phyloP scores from a whole-genome alignment of 2,329 filamentous ascomycete species.

The Sporothrix curviconia region DNA sequence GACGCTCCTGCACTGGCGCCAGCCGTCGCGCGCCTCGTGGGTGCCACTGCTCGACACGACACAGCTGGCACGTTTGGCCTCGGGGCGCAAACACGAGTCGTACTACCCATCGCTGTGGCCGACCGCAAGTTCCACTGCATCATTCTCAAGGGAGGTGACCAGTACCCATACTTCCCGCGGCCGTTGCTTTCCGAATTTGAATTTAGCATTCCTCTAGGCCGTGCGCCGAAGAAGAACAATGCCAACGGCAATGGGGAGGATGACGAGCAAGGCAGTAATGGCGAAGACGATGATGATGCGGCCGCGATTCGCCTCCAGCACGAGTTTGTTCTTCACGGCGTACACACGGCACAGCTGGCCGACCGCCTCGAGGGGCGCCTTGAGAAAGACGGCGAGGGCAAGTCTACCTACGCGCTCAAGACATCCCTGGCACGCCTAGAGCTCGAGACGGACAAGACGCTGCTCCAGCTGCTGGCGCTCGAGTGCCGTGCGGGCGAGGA shows the following conservation, averaged over 20 bases:
- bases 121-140: conserved; percentile 95
- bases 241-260: conserved; percentile 26
- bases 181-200: conserved; percentile 89
- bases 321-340: conserved; percentile 65
- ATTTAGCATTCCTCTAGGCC: conserved; percentile 74
- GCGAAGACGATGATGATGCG: conserved; percentile 29
- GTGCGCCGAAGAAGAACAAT: conserved; percentile 26
- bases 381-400: conserved; percentile 37
- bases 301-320: conserved; percentile 69
- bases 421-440: conserved; percentile 63
- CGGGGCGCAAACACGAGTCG: conserved; percentile 76
- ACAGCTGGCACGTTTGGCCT: conserved; percentile 71
- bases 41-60: conserved; percentile 87
- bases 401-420: conserved; percentile 57
- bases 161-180: conserved; percentile 86
- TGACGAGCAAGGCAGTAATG: conserved; percentile 21
- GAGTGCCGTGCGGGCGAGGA: conserved; percentile 94
- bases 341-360: conserved; percentile 66
- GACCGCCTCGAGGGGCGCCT: conserved; percentile 56
- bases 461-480: conserved; percentile 79
- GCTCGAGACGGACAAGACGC: conserved; percentile 79
- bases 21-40: conserved; percentile 79
- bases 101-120: conserved; percentile 94
- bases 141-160: conserved; percentile 91
- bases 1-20: conserved; percentile 85